A percentile compares a stretch with the other conserved stretches of the same genome.
phyloP scores from a whole-genome alignment of 768 basidiomycete species.

The Leccinum fibrillosum region DNA sequence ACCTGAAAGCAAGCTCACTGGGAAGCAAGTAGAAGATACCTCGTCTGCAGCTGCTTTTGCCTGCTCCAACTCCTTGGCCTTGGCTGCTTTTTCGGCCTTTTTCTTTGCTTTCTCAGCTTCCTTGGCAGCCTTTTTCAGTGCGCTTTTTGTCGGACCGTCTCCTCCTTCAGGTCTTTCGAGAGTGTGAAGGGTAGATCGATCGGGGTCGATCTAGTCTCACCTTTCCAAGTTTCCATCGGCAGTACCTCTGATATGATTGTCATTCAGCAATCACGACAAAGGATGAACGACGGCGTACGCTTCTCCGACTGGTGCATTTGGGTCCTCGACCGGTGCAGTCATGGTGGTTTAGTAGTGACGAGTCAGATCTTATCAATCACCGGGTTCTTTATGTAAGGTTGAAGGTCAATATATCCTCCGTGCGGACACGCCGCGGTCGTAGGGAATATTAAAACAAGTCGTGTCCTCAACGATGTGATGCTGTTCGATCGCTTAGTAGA shows the following conservation, averaged over 20 bases:
- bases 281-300: slow-evolving; percentile 1
- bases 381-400: slow-evolving; percentile 17
- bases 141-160: slow-evolving; percentile 75
- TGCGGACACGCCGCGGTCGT: too few species aligned
- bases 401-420: slow-evolving; percentile 8
- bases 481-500: background rate
- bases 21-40: slow-evolving; percentile 34
- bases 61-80: slow-evolving; percentile 71
- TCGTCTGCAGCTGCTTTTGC: slow-evolving; percentile 64
- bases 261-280: background rate
- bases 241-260: slow-evolving; percentile 2
- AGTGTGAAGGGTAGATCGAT: slow-evolving; percentile 2
- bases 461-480: too few species aligned
- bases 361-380: slow-evolving; percentile 21
- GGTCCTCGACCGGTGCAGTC: slow-evolving; percentile 4
- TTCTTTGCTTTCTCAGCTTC: slow-evolving; percentile 88
- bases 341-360: slow-evolving; percentile 11
- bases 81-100: slow-evolving; percentile 81
- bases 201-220: slow-evolving; percentile 3
- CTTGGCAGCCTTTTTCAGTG: slow-evolving; percentile 89
- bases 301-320: background rate
- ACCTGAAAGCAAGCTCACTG: slow-evolving; percentile 18
- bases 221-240: slow-evolving; percentile 8
- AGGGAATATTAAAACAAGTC: too few species aligned
- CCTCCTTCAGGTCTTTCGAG: slow-evolving; percentile 22